A percentile compares a stretch with the other conserved stretches of the same genome.
These are phyloP conservation scores for Daldinia decipiens DNA, from an alignment of 495 filamentous ascomycete species.

Conservation along the genomic window DNA sequence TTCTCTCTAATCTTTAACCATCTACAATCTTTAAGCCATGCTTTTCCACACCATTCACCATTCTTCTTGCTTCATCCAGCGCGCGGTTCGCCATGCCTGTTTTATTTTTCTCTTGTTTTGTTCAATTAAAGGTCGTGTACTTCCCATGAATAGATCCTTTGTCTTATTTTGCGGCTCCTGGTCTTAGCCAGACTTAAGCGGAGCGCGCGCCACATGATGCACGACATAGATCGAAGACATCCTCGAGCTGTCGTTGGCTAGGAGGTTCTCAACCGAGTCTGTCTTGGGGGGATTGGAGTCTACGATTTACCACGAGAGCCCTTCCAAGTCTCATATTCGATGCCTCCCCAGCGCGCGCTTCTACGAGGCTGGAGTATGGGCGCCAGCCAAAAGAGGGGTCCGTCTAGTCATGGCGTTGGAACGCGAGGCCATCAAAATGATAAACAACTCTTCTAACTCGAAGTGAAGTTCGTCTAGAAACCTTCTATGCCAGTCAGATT, in stretches of 20 bases:
- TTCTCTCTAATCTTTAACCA: not conserved
- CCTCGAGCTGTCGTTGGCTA: conserved; percentile 32
- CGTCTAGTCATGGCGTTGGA: conserved; percentile 8
- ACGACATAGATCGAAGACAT: conserved; percentile 36
- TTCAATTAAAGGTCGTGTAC: conserved; percentile 33
- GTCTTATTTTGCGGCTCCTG: conserved; percentile 25
- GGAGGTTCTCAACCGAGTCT: conserved; percentile 26
- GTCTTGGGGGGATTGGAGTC: conserved; percentile 27
- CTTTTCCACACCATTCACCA: conserved; percentile 15
- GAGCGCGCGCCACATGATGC: conserved; percentile 46
- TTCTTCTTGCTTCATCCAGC: conserved; percentile 38
- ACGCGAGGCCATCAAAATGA: conserved; percentile 10
- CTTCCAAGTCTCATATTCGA: conserved; percentile 20
- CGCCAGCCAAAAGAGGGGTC: conserved; percentile 25
- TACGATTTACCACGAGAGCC: conserved; percentile 23
- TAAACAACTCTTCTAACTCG: conserved; percentile 21
- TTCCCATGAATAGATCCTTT: conserved; percentile 31
- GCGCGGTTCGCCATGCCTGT: conserved; percentile 40
- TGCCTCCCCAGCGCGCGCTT: conserved; percentile 40
- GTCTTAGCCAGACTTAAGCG: conserved; percentile 30
- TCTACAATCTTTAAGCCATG: not conserved
- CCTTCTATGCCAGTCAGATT: conserved; percentile 44
- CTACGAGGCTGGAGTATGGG: conserved; percentile 19
- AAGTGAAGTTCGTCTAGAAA: conserved; percentile 35
- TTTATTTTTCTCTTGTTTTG: conserved; percentile 28